Percentiles rank a stretch among this genome's conserved stretches.
These are phyloP conservation scores for Globisporangium alternatum DNA, from an alignment of 352 stramenopile species.

Conservation along the genomic window DNA sequence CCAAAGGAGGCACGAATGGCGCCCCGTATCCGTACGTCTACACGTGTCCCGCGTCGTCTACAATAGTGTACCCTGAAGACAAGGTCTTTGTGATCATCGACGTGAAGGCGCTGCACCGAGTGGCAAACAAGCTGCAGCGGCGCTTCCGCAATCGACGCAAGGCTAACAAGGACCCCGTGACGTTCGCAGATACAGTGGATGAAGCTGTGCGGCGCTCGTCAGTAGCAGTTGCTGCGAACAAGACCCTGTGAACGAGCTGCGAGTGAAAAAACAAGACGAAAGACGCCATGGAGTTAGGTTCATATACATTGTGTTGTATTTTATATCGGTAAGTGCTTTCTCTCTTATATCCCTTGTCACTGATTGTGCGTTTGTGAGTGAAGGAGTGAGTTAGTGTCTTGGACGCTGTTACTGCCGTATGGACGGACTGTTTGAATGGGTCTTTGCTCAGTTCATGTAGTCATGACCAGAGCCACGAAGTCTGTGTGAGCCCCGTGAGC, in stretches of 20 bases:
- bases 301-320: neutral
- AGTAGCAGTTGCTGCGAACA: neutral
- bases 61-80: conserved; percentile 62
- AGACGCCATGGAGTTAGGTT: neutral
- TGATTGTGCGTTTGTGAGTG: neutral
- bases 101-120: conserved; percentile 59
- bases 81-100: conserved; percentile 86
- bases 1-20: conserved; percentile 36
- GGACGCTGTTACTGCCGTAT: neutral
- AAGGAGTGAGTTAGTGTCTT: neutral
- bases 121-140: conserved; percentile 77
- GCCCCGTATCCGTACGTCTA: conserved; percentile 81
- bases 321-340: neutral
- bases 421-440: neutral
- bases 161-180: conserved; percentile 1
- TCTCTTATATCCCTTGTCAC: neutral
- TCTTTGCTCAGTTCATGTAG: neutral
- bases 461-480: neutral
- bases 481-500: neutral
- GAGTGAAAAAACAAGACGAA: neutral
- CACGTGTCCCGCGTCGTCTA: conserved; percentile 62
- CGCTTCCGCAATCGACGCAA: conserved; percentile 46
- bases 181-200: conserved; percentile 13
- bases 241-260: neutral
- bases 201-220: conserved; percentile 3